Conservation (phyloP, 2,329 filamentous ascomycete genomes). For the Penicillium sp. region DNA sequence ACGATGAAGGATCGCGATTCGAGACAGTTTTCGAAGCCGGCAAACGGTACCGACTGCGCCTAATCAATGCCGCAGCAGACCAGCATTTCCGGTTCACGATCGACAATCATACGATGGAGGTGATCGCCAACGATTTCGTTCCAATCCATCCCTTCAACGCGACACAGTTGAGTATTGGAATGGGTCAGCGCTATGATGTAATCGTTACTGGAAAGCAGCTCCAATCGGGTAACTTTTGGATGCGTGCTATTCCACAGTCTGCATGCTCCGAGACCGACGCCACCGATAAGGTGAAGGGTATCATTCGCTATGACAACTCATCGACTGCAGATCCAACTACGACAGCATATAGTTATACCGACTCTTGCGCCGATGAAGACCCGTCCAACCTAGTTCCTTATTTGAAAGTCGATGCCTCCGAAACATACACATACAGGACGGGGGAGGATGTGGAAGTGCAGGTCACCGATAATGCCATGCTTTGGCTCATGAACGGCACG, state of each 20-base stretch:
- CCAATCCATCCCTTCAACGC: conserved; percentile 12
- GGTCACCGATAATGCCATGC: conserved; percentile 11
- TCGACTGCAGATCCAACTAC: conserved; percentile 27
- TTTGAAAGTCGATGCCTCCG: conserved; percentile 22
- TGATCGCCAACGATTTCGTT: conserved; percentile 15
- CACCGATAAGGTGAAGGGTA: conserved; percentile 5
- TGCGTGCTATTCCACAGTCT: conserved; percentile 22
- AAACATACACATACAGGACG: conserved; percentile 8
- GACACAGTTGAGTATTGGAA: conserved; percentile 6
- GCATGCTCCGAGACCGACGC: conserved; percentile 9
- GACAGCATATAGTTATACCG: conserved; percentile 22
- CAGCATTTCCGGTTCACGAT: conserved; percentile 15
- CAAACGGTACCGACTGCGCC: conserved; percentile 10
- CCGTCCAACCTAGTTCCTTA: conserved; percentile 29
- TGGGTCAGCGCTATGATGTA: conserved; percentile 48
- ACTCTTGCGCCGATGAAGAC: conserved; percentile 31
- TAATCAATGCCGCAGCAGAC: conserved; percentile 11
- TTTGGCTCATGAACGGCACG: conserved; percentile 17
- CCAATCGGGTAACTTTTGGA: conserved; percentile 49
- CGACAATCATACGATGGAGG: conserved; percentile 10
- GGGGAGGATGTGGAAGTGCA: conserved; percentile 5
- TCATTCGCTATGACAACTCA: conserved; percentile 17
- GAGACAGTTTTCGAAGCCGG: conserved; percentile 5
- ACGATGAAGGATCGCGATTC: conserved; percentile 4
- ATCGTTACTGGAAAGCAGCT: conserved; percentile 49